phyloP scores from a whole-genome alignment of 192 early-diverging fungal species.

The Rhizophlyctis rosea region DNA sequence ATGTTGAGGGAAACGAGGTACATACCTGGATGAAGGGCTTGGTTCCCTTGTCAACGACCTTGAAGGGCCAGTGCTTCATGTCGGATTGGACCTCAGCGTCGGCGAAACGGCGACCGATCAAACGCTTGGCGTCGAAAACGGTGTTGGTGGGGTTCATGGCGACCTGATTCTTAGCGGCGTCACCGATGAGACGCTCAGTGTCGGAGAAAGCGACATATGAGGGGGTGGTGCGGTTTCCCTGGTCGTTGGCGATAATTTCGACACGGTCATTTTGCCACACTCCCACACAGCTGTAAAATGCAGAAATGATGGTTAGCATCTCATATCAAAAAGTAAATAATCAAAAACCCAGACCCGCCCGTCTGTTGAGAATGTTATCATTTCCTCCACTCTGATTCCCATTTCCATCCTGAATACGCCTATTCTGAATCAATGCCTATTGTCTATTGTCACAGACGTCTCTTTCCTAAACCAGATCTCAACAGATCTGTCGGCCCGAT shows the following conservation, averaged over 20 bases:
- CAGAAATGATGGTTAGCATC: constrained; percentile 71
- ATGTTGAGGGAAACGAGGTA: too few species aligned
- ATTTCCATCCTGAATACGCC: too few species aligned
- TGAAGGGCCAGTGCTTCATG: constrained; percentile 99
- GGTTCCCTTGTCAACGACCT: constrained; percentile 78
- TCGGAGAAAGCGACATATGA: constrained; percentile 97
- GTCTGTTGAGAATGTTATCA: too few species aligned
- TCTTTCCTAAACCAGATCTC: constrained; percentile 84
- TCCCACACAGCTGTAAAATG: constrained; percentile 56
- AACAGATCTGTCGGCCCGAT: constrained; percentile 41
- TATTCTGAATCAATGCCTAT: too few species aligned
- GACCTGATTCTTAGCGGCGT: constrained; percentile 98
- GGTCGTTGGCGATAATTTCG: constrained; percentile 98
- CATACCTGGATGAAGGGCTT: constrained; percentile 78
- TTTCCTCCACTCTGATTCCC: too few species aligned
- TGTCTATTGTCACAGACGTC: constrained; percentile 75
- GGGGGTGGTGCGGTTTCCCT: constrained; percentile 97
- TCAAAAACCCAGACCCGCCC: constrained; percentile 59
- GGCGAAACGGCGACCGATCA: constrained; percentile 90
- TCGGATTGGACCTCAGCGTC: constrained; percentile 94
- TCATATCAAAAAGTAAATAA: constrained; percentile 78
- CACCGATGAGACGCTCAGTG: constrained; percentile 96
- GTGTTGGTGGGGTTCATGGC: constrained; percentile 94
- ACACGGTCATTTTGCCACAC: constrained; percentile 63
- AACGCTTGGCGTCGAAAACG: constrained; percentile 97